Base-by-base conservation (phyloP, 495 filamentous ascomycete species). In the Cercophora samala region DNA sequence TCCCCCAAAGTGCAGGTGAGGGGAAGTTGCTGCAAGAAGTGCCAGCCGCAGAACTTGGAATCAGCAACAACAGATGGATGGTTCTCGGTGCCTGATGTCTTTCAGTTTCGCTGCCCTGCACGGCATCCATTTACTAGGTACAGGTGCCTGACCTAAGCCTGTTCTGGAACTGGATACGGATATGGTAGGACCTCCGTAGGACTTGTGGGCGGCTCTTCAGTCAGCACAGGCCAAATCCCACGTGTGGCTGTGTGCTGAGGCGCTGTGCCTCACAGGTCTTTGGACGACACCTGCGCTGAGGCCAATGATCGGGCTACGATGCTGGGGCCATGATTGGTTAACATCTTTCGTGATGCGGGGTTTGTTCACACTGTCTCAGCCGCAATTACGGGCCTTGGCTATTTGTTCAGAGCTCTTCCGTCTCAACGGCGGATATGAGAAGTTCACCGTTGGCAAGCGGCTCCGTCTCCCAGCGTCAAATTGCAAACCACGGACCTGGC, bases 101-200 rank as follows among this genome's bases (percentile, higher is more conserved):
- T 54, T 21, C 52, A 66, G 71, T 67, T 51, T 5, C 37, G 17
- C 58, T 62, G 60, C 60, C 29, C 60, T n/a, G 66, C 53, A 65
- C 61, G 58, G 56, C 60, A 59, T 64, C 62, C 18, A 24, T 29
- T 29, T 29, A n/a, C n/a, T n/a, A n/a, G n/a, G 22, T 63, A 63
- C 62, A 66, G 66, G 73, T 75, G 74, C 74, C 74, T 72, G 73
- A 76, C 23, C 74, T 75, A 76, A 65, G 54, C 73, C 69, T 1
- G 66, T 73, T 69, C 8, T 19, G 64, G 69, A 56, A 56, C 54
- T 63, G 60, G 63, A 29, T 37, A 24, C 17, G n/a, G 26, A 22
- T 17, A 26, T 61, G 64, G 66, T 76, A 76, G 74, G 74, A 76
- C 74, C 69, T 69, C 69, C 59, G 69, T 76, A 76, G 74, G 74